Percentiles rank a stretch among this genome's conserved stretches.
These are phyloP conservation scores for Acidomyces sp. DNA, from an alignment of 495 filamentous ascomycete species.

Conservation along the genomic window DNA sequence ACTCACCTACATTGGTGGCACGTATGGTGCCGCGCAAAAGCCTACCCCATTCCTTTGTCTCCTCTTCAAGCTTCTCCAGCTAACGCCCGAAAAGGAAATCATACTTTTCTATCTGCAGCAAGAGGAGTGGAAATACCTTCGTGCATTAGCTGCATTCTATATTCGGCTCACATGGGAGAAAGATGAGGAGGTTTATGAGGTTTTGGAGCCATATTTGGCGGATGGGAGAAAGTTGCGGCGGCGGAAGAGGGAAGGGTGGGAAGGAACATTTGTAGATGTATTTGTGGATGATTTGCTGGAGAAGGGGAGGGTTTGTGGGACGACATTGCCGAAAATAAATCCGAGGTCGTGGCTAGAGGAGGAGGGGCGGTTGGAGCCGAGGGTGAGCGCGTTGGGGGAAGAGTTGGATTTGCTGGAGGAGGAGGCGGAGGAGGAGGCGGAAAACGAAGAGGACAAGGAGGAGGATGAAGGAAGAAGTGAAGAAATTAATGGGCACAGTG, in stretches of 20 bases:
- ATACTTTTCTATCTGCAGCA: slow-evolving; percentile 59
- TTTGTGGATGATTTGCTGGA: slow-evolving; percentile 87
- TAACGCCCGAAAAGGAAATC: slow-evolving; percentile 65
- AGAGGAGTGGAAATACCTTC: slow-evolving; percentile 52
- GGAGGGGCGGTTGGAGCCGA: slow-evolving; percentile 69
- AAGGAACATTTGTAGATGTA: slow-evolving; percentile 73
- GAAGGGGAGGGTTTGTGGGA: slow-evolving; percentile 81
- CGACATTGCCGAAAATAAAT: slow-evolving; percentile 85
- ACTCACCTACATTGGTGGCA: slow-evolving; percentile 71
- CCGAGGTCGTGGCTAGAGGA: slow-evolving; percentile 76
- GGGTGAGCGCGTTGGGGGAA: slow-evolving; percentile 65
- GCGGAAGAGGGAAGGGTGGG: slow-evolving; percentile 55
- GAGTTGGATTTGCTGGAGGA: slow-evolving; percentile 75
- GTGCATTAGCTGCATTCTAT: slow-evolving; percentile 81
- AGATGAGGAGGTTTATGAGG: slow-evolving; percentile 64
- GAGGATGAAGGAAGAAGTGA: background rate
- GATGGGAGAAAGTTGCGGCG: slow-evolving; percentile 75
- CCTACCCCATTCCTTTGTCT: slow-evolving; percentile 91
- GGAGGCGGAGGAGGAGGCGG: slow-evolving; percentile 50
- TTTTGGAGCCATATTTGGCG: slow-evolving; percentile 68
- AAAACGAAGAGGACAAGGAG: slow-evolving; percentile 19
- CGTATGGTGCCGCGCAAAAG: slow-evolving; percentile 65
- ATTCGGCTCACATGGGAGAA: slow-evolving; percentile 69
- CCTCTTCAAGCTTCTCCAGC: slow-evolving; percentile 84
- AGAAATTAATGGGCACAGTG: background rate